Percentiles rank a stretch among this genome's conserved stretches.
These are phyloP conservation scores for Xylariomycetidae sp. DNA, from an alignment of 2,329 filamentous ascomycete species.

Conservation along the genomic window DNA sequence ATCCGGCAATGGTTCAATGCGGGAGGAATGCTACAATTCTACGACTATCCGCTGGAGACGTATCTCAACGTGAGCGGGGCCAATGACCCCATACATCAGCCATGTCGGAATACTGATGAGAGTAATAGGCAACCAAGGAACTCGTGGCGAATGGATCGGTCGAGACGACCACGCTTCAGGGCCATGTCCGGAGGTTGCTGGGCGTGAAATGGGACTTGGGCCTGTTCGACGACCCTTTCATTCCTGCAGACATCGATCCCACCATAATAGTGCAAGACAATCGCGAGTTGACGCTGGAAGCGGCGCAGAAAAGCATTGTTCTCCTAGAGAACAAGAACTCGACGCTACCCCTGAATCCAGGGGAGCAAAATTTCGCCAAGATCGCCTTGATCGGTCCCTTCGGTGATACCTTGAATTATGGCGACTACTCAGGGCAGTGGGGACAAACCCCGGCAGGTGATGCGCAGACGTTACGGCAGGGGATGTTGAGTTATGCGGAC, in stretches of 20 bases:
- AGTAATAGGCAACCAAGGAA: slow-evolving; percentile 23
- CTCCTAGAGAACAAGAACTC: slow-evolving; percentile 37
- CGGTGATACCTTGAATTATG: slow-evolving; percentile 36
- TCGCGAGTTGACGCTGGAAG: slow-evolving; percentile 33
- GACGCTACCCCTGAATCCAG: slow-evolving; percentile 31
- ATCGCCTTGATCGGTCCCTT: slow-evolving; percentile 38
- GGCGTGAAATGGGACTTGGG: slow-evolving; percentile 39
- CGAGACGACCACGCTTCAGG: slow-evolving; percentile 28
- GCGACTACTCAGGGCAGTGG: slow-evolving; percentile 38
- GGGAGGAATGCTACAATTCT: slow-evolving; percentile 41
- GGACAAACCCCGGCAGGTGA: slow-evolving; percentile 34
- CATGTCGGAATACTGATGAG: slow-evolving; percentile 1
- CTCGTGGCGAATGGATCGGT: slow-evolving; percentile 32
- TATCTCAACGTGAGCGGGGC: slow-evolving; percentile 30
- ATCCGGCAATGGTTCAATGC: slow-evolving; percentile 40
- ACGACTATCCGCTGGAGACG: slow-evolving; percentile 36
- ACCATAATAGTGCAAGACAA: slow-evolving; percentile 30
- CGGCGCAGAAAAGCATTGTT: slow-evolving; percentile 37
- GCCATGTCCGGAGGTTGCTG: slow-evolving; percentile 32
- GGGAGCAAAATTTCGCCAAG: slow-evolving; percentile 23
- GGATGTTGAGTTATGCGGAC: slow-evolving; percentile 25
- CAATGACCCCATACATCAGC: neutral
- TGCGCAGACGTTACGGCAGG: slow-evolving; percentile 35
- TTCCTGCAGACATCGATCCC: slow-evolving; percentile 30
- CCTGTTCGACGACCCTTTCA: slow-evolving; percentile 34